Percentiles rank a stretch among this genome's conserved stretches.
These are phyloP conservation scores for Malus sylvestris DNA, from an alignment of 306 rosid genomes.

Conservation along the genomic window DNA sequence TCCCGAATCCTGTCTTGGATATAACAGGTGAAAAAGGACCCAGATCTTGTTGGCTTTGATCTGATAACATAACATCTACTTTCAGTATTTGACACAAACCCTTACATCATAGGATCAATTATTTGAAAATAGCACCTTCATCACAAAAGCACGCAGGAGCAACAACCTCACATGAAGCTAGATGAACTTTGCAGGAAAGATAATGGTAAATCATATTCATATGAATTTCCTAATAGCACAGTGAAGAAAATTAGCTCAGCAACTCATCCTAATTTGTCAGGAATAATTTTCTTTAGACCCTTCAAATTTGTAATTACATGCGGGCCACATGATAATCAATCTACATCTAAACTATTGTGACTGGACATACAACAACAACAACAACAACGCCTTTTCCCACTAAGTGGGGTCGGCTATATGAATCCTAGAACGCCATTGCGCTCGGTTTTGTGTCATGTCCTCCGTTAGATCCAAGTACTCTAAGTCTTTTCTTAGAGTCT, in stretches of 20 bases:
- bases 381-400: too few relatives aligned
- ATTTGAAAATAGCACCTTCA: neutral
- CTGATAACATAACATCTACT: slow-evolving; percentile 39
- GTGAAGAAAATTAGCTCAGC: neutral
- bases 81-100: slow-evolving; percentile 26
- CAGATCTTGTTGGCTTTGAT: slow-evolving; percentile 76
- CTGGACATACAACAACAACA: too few relatives aligned
- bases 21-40: slow-evolving; percentile 79
- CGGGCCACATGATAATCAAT: neutral
- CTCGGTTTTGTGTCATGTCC: too few relatives aligned
- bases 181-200: neutral
- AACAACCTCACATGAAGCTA: neutral
- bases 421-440: too few relatives aligned
- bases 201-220: neutral
- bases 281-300: neutral
- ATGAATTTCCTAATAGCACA: neutral
- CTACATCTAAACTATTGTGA: neutral
- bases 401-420: too few relatives aligned
- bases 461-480: too few relatives aligned
- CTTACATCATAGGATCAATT: slow-evolving; percentile 10
- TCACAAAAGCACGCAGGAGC: neutral
- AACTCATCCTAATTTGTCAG: neutral
- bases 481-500: too few relatives aligned
- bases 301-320: neutral
- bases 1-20: slow-evolving; percentile 70